Conservation (phyloP, 1,284 basidiomycete species). For the Apiotrichum mycotoxinovorans region DNA sequence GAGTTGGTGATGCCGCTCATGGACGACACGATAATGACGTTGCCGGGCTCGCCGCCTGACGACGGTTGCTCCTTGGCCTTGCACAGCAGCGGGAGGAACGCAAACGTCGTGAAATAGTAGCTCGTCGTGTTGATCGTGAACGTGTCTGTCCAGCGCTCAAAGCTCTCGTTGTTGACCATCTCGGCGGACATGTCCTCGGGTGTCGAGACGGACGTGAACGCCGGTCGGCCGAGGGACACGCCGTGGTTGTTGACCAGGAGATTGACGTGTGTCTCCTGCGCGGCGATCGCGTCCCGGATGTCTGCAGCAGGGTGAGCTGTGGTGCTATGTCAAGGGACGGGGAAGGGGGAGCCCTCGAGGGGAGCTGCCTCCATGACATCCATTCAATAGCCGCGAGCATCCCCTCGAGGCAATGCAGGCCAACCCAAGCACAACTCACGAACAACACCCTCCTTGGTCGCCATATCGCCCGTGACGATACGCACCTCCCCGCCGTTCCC, state of each 20-base stretch:
- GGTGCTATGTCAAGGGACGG: not conserved
- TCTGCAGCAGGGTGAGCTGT: conserved; percentile 20
- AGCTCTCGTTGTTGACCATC: conserved; percentile 45
- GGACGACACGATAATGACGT: conserved; percentile 45
- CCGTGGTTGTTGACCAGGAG: conserved; percentile 45
- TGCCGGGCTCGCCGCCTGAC: conserved; percentile 40
- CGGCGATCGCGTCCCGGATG: conserved; percentile 27
- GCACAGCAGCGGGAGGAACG: conserved; percentile 47
- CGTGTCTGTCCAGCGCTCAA: conserved; percentile 41
- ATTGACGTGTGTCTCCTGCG: conserved; percentile 40
- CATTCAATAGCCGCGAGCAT: too few species aligned
- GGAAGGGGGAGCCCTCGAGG: not conserved
- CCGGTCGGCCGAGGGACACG: conserved; percentile 33
- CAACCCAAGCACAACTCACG: not conserved
- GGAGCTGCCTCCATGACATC: too few species aligned
- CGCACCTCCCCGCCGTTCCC: conserved; percentile 28
- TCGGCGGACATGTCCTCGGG: conserved; percentile 40
- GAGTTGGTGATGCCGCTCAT: conserved; percentile 17
- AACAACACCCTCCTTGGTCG: conserved; percentile 41
- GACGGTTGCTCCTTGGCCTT: conserved; percentile 34
- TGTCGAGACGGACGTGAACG: conserved; percentile 35
- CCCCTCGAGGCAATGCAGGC: too few species aligned
- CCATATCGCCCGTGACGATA: conserved; percentile 39
- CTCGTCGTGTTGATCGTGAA: conserved; percentile 47
- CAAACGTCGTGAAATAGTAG: conserved; percentile 48